Base-by-base conservation (phyloP, 2,329 filamentous ascomycete species). In the Colletotrichum sidae region DNA sequence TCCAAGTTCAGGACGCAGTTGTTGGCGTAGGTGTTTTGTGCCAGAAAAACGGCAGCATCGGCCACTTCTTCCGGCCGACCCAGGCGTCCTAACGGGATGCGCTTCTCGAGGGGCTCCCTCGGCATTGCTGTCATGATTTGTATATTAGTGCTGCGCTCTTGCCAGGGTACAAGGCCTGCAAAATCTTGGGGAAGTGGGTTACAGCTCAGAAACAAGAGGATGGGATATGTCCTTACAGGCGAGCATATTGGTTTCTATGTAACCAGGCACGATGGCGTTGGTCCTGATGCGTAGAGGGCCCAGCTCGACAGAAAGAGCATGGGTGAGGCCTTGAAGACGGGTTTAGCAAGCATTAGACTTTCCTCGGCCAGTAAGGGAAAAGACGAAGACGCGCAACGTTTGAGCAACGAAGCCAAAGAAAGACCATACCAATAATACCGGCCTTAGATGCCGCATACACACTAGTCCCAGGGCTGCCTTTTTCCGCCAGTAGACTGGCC, bases 1-100 rank as follows among this genome's bases (percentile, higher is more conserved):
- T 97, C 94, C 35, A 97, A 83, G 75, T 94, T 96, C 55, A 97
- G 82, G 55, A 94, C 84, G 75, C 92, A 96, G 70, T 96, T 96
- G 76, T 95, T 95, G 60, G 93, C 92, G 78, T 95, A 97, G 68
- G 86, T 81, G 76, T 96, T 97, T 51, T 84, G 84, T 37, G 88
- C 90, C 13, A 97, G 83, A 76, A 96, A 97, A 35, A 90, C 74
- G 51, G 91, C 92, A 59, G 93, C 93, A 72, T 94, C 89, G n/a
- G 93, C 93, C 38, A 96, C 87, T 75, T 97, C 93, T 34, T 86
- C 82, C 8, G 86, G 81, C 39, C 80, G 79, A 13, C 92, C 93
- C 68, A 95, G 88, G 37, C 93, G 88, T 86, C 68, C 65, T 6
- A 72, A 59, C 13, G 71, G 71, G 38, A 72, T 68, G 71, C 64